These are phyloP conservation scores for Hanseniaspora clermontiae DNA, from an alignment of 805 yeast species.

Conservation along the genomic window DNA sequence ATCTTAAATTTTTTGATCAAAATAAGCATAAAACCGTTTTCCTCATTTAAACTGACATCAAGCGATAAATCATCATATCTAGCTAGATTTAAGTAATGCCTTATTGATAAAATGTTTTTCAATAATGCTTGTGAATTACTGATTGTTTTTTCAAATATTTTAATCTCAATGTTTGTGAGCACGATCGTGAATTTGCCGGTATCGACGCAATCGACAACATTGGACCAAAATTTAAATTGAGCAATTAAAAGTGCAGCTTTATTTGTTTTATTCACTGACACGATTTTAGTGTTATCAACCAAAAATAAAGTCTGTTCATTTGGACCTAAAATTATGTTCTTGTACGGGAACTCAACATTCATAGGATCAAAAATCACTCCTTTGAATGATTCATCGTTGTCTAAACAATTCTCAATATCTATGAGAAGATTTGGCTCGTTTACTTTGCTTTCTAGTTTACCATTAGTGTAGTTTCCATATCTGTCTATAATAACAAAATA, in stretches of 20 bases:
- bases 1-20: background rate
- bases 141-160: background rate
- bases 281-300: constrained; percentile 4
- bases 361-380: constrained; percentile 3
- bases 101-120: background rate
- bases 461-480: constrained; percentile 11
- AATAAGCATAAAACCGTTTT: background rate
- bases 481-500: constrained; percentile 7
- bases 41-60: background rate
- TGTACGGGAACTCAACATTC: constrained; percentile 8
- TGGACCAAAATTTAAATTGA: constrained; percentile 11
- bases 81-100: constrained; percentile 3
- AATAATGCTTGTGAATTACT: background rate
- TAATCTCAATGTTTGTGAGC: constrained; percentile 3
- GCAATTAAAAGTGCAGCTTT: background rate
- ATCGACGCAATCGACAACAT: constrained; percentile 1
- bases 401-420: background rate
- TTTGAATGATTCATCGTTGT: background rate
- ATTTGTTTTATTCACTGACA: background rate
- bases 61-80: background rate
- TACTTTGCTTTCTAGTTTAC: background rate
- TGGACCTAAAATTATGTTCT: background rate
- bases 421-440: background rate
- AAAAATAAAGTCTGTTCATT: background rate
- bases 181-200: background rate